A percentile compares a stretch with the other conserved stretches of the same genome.
Evolutionary conservation across 2,329 filamentous ascomycete species (phyloP).

Genomic region (Xylaria sp.): DNA sequence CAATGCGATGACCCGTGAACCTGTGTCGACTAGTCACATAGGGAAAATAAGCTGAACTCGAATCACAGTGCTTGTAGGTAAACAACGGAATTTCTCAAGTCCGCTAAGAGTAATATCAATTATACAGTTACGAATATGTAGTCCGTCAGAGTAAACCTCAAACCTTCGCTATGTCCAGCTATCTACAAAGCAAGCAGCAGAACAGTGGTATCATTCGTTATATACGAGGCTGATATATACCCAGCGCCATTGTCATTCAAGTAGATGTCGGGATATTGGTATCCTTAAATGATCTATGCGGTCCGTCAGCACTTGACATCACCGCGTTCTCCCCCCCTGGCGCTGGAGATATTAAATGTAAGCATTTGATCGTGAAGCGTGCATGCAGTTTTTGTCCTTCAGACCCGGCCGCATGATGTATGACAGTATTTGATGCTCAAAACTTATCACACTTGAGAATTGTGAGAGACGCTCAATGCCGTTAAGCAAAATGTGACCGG

Average conservation of each 20-base stretch:
- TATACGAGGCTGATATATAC: constrained; percentile 32
- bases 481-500: constrained; percentile 43
- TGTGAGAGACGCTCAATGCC: background rate
- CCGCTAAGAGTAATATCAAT: constrained; percentile 38
- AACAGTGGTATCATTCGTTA: constrained; percentile 24
- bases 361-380: constrained; percentile 23
- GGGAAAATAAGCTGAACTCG: background rate
- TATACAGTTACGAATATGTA: constrained; percentile 42
- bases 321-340: constrained; percentile 16
- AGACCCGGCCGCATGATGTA: constrained; percentile 7
- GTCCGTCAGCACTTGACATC: constrained; percentile 33
- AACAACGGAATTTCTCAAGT: constrained; percentile 10
- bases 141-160: constrained; percentile 28
- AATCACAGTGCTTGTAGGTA: background rate
- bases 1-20: background rate
- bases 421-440: constrained; percentile 7
- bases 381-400: constrained; percentile 15
- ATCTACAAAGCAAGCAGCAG: constrained; percentile 10
- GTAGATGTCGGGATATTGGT: constrained; percentile 15
- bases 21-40: background rate
- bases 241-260: constrained; percentile 25
- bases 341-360: constrained; percentile 20
- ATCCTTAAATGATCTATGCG: constrained; percentile 24
- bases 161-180: constrained; percentile 19
- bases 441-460: background rate